phyloP scores from a whole-genome alignment of 805 yeast genomes.

The Candida tibetensis region DNA sequence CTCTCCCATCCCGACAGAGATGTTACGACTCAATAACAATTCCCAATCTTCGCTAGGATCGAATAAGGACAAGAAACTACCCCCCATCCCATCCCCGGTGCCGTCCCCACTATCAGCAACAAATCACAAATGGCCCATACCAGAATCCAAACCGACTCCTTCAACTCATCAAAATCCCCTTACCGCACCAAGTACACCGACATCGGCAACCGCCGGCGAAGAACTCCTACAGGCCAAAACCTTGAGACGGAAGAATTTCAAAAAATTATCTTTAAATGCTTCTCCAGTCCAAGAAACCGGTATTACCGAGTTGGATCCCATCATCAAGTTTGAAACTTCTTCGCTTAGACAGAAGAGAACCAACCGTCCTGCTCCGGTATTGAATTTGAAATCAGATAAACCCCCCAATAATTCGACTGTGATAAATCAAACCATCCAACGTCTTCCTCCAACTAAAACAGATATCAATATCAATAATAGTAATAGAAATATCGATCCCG shows the following conservation, averaged over 20 bases:
- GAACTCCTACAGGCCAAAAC: constrained; percentile 32
- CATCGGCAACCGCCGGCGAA: constrained; percentile 11
- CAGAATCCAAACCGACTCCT: background rate
- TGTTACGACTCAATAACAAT: constrained; percentile 18
- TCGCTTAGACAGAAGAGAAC: constrained; percentile 18
- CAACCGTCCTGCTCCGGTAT: constrained; percentile 31
- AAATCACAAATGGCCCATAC: background rate
- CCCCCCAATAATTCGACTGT: background rate
- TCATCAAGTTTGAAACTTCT: constrained; percentile 3
- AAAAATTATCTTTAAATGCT: constrained; percentile 29
- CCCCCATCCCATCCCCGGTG: constrained; percentile 34
- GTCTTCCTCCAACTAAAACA: background rate
- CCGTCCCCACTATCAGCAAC: constrained; percentile 6
- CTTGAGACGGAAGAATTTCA: constrained; percentile 39
- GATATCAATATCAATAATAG: constrained; percentile 13
- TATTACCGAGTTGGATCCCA: constrained; percentile 1
- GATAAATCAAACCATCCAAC: constrained; percentile 3
- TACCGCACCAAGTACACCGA: constrained; percentile 1
- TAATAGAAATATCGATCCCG: constrained; percentile 24
- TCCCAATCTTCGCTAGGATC: constrained; percentile 23
- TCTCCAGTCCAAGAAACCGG: constrained; percentile 9
- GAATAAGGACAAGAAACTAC: constrained; percentile 33
- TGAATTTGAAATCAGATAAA: constrained; percentile 15
- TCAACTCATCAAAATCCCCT: background rate
- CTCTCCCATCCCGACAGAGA: constrained; percentile 1